Evolutionary conservation across 225 moss, liverwort and hornwort genomes (phyloP), one percentile per base, ranked within the genome.

Genomic region (Pleurozium schreberi): DNA sequence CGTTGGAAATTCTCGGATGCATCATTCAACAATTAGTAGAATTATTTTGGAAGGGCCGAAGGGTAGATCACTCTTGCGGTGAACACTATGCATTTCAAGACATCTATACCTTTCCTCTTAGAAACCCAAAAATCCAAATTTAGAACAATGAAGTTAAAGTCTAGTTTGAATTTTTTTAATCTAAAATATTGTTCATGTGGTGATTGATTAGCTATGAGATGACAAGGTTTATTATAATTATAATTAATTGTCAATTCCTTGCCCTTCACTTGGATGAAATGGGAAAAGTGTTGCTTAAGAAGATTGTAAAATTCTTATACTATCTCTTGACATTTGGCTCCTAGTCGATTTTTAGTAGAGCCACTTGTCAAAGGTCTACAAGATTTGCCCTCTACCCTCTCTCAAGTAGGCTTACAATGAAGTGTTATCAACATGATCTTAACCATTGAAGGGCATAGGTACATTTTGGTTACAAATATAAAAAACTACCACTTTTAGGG

Each of bases 1-100:
- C 12, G 12, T 68, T 22, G 4, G 7, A 68, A 21, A 68, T 68
- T n/a, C 36, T 20, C 36, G 1, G 11, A 0, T 0, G 0, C 20
- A 36, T 19, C 20, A 66, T 20, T 36, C 5, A 9, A 64, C 1
- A 64, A 33, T 64, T 7, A 3, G 14, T 28, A 27, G 7, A 62
- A 7, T 14, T 1, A 7, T 14, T 28, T 27, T 33, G 4, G 4
- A 33, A 63, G 0, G 33, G 17, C 9, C 33, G 17, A 33, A 33
- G 17, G 0, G 30, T 64, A 17, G 33, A n/a, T n/a, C n/a, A n/a
- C 17, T 33, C 33, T 64, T 33, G 33, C 33, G 0, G 17, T 33
- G 9, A 33, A 16, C 8, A 64, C n/a, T n/a, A n/a, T n/a, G n/a
- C n/a, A n/a, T n/a, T n/a, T n/a, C 33, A 33, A 63, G 30, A 63